Conservation (phyloP, 805 yeast species). For the Yamadazyma scolyti region DNA sequence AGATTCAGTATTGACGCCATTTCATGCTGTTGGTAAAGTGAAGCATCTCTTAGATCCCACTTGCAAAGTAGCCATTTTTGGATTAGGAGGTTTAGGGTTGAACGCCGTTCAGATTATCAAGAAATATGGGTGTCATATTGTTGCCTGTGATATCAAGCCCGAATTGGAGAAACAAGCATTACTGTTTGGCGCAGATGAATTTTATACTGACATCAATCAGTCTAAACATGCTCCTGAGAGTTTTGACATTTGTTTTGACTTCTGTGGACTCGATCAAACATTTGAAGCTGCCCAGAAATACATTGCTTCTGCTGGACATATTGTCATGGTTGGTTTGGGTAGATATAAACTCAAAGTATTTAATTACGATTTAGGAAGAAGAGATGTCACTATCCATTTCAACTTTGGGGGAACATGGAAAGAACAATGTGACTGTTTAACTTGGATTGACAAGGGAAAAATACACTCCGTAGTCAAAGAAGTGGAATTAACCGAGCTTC, state of each 20-base stretch:
- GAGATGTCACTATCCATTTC: slow-evolving; percentile 38
- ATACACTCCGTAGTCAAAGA: slow-evolving; percentile 32
- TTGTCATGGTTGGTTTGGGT: slow-evolving; percentile 44
- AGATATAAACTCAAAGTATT: slow-evolving; percentile 23
- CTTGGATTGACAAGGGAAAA: slow-evolving; percentile 37
- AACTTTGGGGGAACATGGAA: slow-evolving; percentile 43
- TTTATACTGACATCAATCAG: slow-evolving; percentile 25
- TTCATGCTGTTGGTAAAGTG: slow-evolving; percentile 37
- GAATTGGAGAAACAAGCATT: slow-evolving; percentile 23
- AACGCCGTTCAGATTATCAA: slow-evolving; percentile 40
- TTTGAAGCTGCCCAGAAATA: slow-evolving; percentile 24
- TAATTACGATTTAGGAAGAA: slow-evolving; percentile 34
- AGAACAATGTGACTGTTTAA: slow-evolving; percentile 41
- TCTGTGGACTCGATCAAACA: slow-evolving; percentile 32
- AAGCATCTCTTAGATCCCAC: slow-evolving; percentile 24
- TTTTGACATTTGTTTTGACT: slow-evolving; percentile 39
- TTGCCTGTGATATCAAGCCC: slow-evolving; percentile 30
- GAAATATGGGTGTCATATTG: slow-evolving; percentile 28
- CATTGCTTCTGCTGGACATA: slow-evolving; percentile 32
- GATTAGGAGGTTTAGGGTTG: slow-evolving; percentile 42
- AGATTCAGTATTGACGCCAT: slow-evolving; percentile 42
- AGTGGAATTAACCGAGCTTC: slow-evolving; percentile 31
- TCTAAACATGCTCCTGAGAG: slow-evolving; percentile 24
- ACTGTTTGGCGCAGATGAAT: slow-evolving; percentile 40
- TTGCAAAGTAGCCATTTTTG: slow-evolving; percentile 34